Conservation (phyloP, 2,329 filamentous ascomycete species). For the Xylaria digitata region DNA sequence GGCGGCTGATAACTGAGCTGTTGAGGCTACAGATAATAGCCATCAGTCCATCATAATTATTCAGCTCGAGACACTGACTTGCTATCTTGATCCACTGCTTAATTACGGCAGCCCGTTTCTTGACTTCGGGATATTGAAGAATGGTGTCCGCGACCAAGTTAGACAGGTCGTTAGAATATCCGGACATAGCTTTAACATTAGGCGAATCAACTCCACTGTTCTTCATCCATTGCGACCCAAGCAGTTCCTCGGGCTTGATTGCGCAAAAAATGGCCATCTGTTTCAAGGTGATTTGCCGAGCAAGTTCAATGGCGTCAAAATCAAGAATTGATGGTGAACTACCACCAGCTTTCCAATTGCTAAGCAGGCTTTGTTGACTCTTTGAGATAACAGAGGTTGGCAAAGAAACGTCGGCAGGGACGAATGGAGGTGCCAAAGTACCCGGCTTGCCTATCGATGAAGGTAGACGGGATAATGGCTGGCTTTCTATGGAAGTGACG, state of each 20-base stretch:
- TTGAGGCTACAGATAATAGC: constrained; percentile 95
- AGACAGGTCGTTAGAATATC: constrained; percentile 89
- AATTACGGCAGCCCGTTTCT: constrained; percentile 89
- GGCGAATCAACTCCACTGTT: constrained; percentile 80
- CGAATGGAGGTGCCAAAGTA: constrained; percentile 76
- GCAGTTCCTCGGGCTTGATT: constrained; percentile 90
- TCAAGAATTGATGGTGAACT: constrained; percentile 80
- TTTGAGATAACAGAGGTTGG: constrained; percentile 78
- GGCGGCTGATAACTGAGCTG: constrained; percentile 86
- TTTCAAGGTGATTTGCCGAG: constrained; percentile 91
- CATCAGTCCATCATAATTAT: constrained; percentile 98
- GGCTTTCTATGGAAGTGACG: constrained; percentile 77
- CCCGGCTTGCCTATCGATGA: constrained; percentile 91
- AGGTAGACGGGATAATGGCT: constrained; percentile 82
- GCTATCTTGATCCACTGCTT: constrained; percentile 99
- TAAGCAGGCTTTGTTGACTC: constrained; percentile 78
- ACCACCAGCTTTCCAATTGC: constrained; percentile 79
- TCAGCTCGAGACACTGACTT: constrained; percentile 83
- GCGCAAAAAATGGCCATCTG: constrained; percentile 92
- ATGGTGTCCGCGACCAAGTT: constrained; percentile 95
- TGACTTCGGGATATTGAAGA: constrained; percentile 85
- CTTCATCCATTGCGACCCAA: constrained; percentile 95
- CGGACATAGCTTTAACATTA: constrained; percentile 94
- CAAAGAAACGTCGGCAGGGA: constrained; percentile 76
- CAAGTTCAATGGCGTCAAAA: constrained; percentile 90